Percentiles rank a stretch among this genome's conserved stretches.
Conservation (phyloP, 352 stramenopile genomes). For the Phytophthora litchii region DNA sequence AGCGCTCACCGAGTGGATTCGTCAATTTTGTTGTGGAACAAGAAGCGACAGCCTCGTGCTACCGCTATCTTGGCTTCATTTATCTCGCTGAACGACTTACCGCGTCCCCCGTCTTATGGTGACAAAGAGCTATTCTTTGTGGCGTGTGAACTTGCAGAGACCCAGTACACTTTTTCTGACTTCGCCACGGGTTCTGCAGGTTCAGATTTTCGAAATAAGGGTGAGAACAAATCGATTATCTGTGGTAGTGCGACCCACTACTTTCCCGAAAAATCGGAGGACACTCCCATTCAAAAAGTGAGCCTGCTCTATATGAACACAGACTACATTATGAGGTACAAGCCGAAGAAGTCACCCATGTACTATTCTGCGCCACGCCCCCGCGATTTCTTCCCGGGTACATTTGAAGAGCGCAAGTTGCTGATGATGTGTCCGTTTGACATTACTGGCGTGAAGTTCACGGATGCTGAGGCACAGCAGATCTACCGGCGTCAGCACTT, state of each 20-base stretch:
- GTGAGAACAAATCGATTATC: conserved; percentile 37
- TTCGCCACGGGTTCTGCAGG: conserved; percentile 48
- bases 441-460: conserved; percentile 38
- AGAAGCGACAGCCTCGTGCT: conserved; percentile 43
- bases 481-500: conserved; percentile 46
- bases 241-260: conserved; percentile 58
- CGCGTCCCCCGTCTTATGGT: conserved; percentile 44
- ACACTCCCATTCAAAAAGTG: conserved; percentile 26
- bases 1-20: conserved; percentile 49
- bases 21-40: conserved; percentile 55
- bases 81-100: conserved; percentile 32
- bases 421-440: conserved; percentile 48
- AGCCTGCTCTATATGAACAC: conserved; percentile 58
- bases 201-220: conserved; percentile 31
- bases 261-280: conserved; percentile 37
- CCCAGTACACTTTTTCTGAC: conserved; percentile 42
- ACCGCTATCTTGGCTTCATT: conserved; percentile 51
- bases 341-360: conserved; percentile 36
- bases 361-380: conserved; percentile 43
- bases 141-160: conserved; percentile 53
- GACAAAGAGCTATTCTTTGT: conserved; percentile 56
- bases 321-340: conserved; percentile 50
- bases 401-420: conserved; percentile 40
- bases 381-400: conserved; percentile 48
- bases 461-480: conserved; percentile 31